Evolutionary conservation across 192 early-diverging fungal genomes (phyloP).

Genomic region (Entomortierella beljakovae): DNA sequence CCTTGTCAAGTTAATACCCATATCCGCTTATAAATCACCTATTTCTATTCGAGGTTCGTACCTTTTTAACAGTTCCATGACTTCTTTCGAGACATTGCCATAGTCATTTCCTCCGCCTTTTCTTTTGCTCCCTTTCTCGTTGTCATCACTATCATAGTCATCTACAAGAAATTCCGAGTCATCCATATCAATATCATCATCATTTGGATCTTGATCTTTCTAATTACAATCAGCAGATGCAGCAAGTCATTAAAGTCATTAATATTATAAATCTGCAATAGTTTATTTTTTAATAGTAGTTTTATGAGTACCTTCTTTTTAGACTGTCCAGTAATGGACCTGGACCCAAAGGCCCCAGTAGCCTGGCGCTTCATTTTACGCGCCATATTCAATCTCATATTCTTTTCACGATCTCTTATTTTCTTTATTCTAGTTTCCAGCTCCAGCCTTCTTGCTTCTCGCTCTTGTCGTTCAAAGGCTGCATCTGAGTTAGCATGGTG

Average conservation of each 20-base stretch:
- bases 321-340: neutral
- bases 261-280: no score
- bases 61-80: conserved; percentile 64
- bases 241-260: no score
- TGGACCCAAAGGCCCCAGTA: neutral
- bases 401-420: conserved; percentile 52
- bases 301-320: conserved; percentile 28
- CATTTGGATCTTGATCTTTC: conserved; percentile 26
- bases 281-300: no score
- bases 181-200: conserved; percentile 43
- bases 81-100: conserved; percentile 65
- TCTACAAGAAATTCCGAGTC: conserved; percentile 65
- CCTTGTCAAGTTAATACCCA: no score
- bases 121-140: conserved; percentile 13
- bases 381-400: conserved; percentile 38
- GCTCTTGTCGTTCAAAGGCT: conserved; percentile 24
- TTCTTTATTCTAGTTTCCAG: conserved; percentile 50
- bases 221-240: no score
- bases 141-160: conserved; percentile 74
- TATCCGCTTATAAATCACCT: no score
- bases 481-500: conserved; percentile 24
- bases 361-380: conserved; percentile 31
- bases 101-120: conserved; percentile 31
- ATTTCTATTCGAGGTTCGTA: neutral
- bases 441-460: conserved; percentile 32